Base-by-base conservation (phyloP, 495 filamentous ascomycete genomes). In the Aspergillus haitiensis region DNA sequence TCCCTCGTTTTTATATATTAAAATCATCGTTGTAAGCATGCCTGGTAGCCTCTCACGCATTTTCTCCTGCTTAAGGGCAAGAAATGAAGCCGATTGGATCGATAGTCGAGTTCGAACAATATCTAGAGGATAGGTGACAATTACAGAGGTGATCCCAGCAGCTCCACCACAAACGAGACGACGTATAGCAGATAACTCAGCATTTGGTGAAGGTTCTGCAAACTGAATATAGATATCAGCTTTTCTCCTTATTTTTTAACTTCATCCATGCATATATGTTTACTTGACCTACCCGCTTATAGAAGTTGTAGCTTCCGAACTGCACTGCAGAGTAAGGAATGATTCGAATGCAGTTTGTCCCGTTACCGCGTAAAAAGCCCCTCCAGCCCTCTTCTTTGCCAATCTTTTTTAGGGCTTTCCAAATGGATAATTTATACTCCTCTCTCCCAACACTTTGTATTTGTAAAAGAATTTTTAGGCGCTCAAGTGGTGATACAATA, bases 251-350 rank as follows among this genome's bases (percentile, higher is more conserved):
- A 33, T 18, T 10, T 13, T 8, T 15, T 2, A 55, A 9, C 2
- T 46, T 7, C 5, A 52, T 27, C 21, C 21, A 3, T 27, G 3
- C 21, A 27, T 27, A 27, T 27, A 27, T 27, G 6, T 55, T 15
- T 13, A 21, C 8, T 21, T 16, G 6, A 78, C 86, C 71, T 76
- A 96, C 93, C 78, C 86, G 84, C 77, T 96, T 97, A 73, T 98
- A 98, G 62, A 98, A 88, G 69, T 93, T 97, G 72, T 98, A 98
- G 68, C 91, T 93, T 42, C 93, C 91, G 75, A 98, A 98, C 71
- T 98, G 94, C 21, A 98, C 94, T 1, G 94, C 94, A 42, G 92
- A 97, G 73, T 98, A 98, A 11, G 94, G 94, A 42, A 98, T 90
- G 55, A 98, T 98, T 51, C 94, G 89, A 66, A 98, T 92, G 76